Base-by-base conservation (phyloP, 2,329 filamentous ascomycete genomes). In the Aspergillus sclerotialis region DNA sequence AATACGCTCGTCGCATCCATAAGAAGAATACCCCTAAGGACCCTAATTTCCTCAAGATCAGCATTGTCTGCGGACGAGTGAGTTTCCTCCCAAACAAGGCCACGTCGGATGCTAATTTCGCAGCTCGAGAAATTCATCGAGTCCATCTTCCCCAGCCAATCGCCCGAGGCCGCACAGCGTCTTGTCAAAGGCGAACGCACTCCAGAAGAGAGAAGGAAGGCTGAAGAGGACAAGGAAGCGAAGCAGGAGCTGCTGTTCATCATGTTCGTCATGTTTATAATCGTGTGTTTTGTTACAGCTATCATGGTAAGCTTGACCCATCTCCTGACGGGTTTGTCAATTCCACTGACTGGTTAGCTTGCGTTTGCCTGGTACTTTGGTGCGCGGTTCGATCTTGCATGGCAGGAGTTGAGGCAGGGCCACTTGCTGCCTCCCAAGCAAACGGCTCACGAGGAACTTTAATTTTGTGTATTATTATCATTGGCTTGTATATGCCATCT, bases 91-190 rank as follows among this genome's bases (percentile, higher is more conserved):
- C 11, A n/a, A 9, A 13, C n/a, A 8, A 23, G 3, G 7, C 27
- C 5, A 11, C n/a, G n/a, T n/a, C 12, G 2, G 15, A 7, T 32
- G 5, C 30, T 49, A 35, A 49, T 21, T n/a, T n/a, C n/a, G 4
- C 51, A 92, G 84, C 85, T 94, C 45, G 89, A 96, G 61, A 84
- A 92, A 69, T 94, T 94, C 59, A 94, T 96, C 58, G 90, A 96
- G 63, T 81, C 80, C 4, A 79, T 96, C 48, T 96, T 89, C 76
- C 92, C 92, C 3, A 75, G 78, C 7, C 87, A 94, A 62, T 79
- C 84, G 43, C 75, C 84, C 28, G 80, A 82, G 52, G 63, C 67
- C 19, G 64, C 66, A 36, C 51, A 60, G 38, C 57, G 58, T 15
- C 55, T 55, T 36, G 63, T 74, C 40, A 59, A 62, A 4, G 70